Conservation (phyloP, 352 stramenopile species). For the Peronospora farinosa region DNA sequence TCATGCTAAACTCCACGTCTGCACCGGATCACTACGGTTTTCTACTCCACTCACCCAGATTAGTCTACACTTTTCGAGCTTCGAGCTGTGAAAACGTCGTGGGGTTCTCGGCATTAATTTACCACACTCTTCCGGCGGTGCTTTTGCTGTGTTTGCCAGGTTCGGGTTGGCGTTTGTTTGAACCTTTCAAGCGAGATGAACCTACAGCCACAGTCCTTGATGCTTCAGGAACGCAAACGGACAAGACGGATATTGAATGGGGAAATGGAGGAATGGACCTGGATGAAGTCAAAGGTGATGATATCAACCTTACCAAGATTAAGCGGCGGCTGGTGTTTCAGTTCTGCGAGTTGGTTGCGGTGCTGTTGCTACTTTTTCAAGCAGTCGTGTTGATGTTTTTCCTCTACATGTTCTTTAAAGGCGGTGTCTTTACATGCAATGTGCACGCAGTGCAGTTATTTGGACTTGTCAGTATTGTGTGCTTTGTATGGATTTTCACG, state of each 20-base stretch:
- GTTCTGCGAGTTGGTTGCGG: conserved; percentile 55
- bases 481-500: conserved; percentile 54
- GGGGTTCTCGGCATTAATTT: conserved; percentile 68
- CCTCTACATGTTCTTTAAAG: conserved; percentile 81
- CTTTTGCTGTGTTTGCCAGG: conserved; percentile 55
- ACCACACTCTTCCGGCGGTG: conserved; percentile 52
- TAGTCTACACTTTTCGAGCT: conserved; percentile 65
- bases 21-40: conserved; percentile 40
- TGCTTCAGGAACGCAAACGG: conserved; percentile 7
- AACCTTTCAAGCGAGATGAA: conserved; percentile 65
- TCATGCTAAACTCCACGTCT: conserved; percentile 37
- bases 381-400: conserved; percentile 61
- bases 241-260: conserved; percentile 24
- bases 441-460: conserved; percentile 50
- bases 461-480: conserved; percentile 42
- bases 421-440: conserved; percentile 50
- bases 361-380: conserved; percentile 49
- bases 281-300: conserved; percentile 30
- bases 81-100: conserved; percentile 73
- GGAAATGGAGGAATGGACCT: conserved; percentile 22
- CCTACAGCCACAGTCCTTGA: background rate
- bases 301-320: conserved; percentile 63
- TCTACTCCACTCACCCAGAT: conserved; percentile 32
- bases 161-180: conserved; percentile 52
- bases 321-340: conserved; percentile 69